Percentiles rank a stretch among this genome's conserved stretches.
Conservation (phyloP, 2,329 filamentous ascomycete species). For the Trematosphaeria pertusa region DNA sequence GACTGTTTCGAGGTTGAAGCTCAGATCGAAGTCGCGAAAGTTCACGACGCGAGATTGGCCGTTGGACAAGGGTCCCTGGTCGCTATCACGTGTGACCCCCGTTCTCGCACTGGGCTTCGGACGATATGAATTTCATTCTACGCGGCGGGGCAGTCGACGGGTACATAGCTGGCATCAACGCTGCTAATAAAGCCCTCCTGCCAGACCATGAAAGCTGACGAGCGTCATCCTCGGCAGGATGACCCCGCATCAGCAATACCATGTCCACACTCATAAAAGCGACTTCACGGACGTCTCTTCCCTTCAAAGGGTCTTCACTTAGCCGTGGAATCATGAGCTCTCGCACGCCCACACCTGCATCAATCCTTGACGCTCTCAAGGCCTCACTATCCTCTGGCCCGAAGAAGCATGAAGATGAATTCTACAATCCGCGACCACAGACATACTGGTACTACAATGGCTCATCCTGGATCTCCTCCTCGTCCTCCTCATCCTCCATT, state of each 20-base stretch:
- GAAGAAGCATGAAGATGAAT: constrained; percentile 16
- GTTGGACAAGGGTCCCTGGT: constrained; percentile 31
- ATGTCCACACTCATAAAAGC: too few species aligned
- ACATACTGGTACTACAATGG: constrained; percentile 8
- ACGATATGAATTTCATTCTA: too few species aligned
- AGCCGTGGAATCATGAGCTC: constrained; percentile 11
- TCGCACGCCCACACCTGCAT: constrained; percentile 10
- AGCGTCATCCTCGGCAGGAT: too few species aligned
- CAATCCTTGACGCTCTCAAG: constrained; percentile 23
- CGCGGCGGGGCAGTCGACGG: too few species aligned
- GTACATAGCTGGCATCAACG: too few species aligned
- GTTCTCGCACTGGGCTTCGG: too few species aligned
- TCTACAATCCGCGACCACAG: constrained; percentile 25
- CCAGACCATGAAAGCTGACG: too few species aligned
- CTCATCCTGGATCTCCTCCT: constrained; percentile 3
- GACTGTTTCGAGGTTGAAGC: constrained; percentile 29
- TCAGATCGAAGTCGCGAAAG: constrained; percentile 37
- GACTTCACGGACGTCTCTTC: too few species aligned
- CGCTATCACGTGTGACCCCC: constrained; percentile 33
- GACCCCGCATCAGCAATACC: too few species aligned
- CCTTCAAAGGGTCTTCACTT: background rate
- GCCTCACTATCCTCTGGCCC: constrained; percentile 18
- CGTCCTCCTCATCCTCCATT: background rate
- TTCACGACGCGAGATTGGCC: constrained; percentile 38
- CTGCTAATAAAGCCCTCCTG: too few species aligned